A percentile compares a stretch with the other conserved stretches of the same genome.
Evolutionary conservation across 1,284 basidiomycete genomes (phyloP).

Genomic region (Exobasidium cylindrosporum): DNA sequence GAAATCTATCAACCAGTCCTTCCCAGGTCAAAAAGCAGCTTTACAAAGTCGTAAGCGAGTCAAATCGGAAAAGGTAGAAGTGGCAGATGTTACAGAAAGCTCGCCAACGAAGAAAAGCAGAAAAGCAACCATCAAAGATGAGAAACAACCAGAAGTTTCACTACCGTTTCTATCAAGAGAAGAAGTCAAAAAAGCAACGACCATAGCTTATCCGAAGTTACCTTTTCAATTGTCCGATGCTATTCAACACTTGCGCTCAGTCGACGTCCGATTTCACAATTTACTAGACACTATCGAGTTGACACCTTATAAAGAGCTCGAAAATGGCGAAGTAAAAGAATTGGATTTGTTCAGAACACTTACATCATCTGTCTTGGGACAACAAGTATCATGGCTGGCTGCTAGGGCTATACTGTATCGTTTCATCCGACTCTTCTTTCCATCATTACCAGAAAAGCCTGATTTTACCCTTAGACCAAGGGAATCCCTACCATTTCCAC

Average conservation of each 20-base stretch:
- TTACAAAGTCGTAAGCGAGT: neutral
- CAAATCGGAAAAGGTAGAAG: neutral
- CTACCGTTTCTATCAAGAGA: conserved; percentile 13
- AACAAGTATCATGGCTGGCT: conserved; percentile 88
- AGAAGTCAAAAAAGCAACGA: conserved; percentile 22
- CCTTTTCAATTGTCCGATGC: conserved; percentile 74
- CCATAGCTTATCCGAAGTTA: conserved; percentile 55
- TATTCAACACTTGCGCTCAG: conserved; percentile 67
- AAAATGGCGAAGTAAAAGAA: conserved; percentile 56
- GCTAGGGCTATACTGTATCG: conserved; percentile 80
- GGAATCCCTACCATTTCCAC: conserved; percentile 47
- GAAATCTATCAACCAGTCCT: neutral
- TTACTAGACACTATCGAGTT: conserved; percentile 68
- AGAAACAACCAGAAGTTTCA: neutral
- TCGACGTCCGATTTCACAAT: conserved; percentile 69
- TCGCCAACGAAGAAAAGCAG: neutral
- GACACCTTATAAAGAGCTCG: conserved; percentile 66
- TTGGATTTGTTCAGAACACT: conserved; percentile 57
- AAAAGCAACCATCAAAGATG: neutral
- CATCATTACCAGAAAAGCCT: conserved; percentile 40
- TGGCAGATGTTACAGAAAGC: neutral
- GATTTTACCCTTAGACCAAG: conserved; percentile 39
- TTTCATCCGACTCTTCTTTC: conserved; percentile 62
- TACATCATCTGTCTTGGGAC: conserved; percentile 70
- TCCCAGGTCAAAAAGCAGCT: neutral